Evolutionary conservation across 768 basidiomycete genomes (phyloP).

Genomic region (Grammothele lineata): DNA sequence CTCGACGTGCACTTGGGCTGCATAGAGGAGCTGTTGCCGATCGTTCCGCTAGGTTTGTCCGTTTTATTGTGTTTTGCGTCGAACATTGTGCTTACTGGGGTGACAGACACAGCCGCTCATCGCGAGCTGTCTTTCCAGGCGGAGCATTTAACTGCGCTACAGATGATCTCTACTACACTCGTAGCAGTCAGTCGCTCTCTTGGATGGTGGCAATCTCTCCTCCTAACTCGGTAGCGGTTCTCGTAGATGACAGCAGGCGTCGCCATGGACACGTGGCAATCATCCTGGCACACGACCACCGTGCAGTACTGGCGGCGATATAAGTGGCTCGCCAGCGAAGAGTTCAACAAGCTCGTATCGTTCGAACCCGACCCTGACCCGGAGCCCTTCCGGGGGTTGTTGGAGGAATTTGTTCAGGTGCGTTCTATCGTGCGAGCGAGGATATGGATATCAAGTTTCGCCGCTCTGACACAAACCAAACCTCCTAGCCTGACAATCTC

Average conservation of each 20-base stretch:
- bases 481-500: conserved; percentile 8
- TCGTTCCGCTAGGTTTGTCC: conserved; percentile 7
- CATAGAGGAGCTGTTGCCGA: conserved; percentile 43
- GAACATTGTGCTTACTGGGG: background rate
- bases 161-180: conserved; percentile 45
- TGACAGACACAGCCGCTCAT: conserved; percentile 35
- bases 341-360: conserved; percentile 48
- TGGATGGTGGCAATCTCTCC: conserved; percentile 16
- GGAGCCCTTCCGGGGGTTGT: conserved; percentile 41
- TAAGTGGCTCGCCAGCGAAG: conserved; percentile 70
- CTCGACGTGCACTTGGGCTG: conserved; percentile 51
- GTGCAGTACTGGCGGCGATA: conserved; percentile 64
- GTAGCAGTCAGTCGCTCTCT: conserved; percentile 3
- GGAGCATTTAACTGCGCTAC: conserved; percentile 52
- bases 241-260: conserved; percentile 46
- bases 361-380: conserved; percentile 55
- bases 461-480: no score
- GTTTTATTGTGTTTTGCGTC: background rate
- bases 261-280: conserved; percentile 32
- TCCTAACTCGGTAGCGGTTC: background rate
- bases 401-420: conserved; percentile 37
- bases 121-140: conserved; percentile 48
- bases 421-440: no score
- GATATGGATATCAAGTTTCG: no score
- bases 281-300: conserved; percentile 44